Evolutionary conservation across 1,284 basidiomycete species (phyloP), one percentile per base, ranked within the genome.

Genomic region (Hemileia vastatrix): DNA sequence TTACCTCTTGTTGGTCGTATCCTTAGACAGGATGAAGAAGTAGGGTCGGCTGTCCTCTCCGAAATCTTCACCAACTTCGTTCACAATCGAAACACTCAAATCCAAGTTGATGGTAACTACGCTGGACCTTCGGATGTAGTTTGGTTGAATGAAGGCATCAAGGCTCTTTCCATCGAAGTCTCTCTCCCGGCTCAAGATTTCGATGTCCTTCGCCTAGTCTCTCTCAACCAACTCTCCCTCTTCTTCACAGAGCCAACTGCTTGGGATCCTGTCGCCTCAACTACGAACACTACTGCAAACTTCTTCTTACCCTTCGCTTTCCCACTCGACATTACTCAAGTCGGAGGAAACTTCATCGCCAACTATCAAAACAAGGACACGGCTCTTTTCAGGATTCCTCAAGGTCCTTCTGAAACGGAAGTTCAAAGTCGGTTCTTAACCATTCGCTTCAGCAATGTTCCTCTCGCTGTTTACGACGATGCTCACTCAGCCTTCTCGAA

Each of bases 111-210:
- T 40, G 86, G 87, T 44, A 79, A 81, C 48, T 81, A 80, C 64
- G 86, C 84, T 4, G 85, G 85, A 13, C 80, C 85, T 0, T 77
- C 79, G 61, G 81, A 82, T 68, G 73, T 85, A 13, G 81, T 81
- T 1, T 89, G 87, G 86, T 77, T 89, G 24, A 87, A 87, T 71
- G 81, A 85, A 53, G 87, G 83, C 31, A 87, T 89, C 73, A 83
- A 84, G 76, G 77, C 79, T 43, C 81, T 89, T 15, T 74, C 79
- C 56, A 79, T 88, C 3, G 76, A 77, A 1, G 83, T 86, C 0
- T 77, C 81, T 19, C 78, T 89, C 43, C 87, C 86, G 0, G 85
- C 86, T 66, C 81, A 79, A 64, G 83, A n/a, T n/a, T 80, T 85
- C 65, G 76, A 82, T 44, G 79, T 88, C 70, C 87, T 88, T 75